Percentiles rank a stretch among this genome's conserved stretches.
These are phyloP conservation scores for Dactylellina parvicollis DNA, from an alignment of 2,329 filamentous ascomycete genomes.

Conservation along the genomic window DNA sequence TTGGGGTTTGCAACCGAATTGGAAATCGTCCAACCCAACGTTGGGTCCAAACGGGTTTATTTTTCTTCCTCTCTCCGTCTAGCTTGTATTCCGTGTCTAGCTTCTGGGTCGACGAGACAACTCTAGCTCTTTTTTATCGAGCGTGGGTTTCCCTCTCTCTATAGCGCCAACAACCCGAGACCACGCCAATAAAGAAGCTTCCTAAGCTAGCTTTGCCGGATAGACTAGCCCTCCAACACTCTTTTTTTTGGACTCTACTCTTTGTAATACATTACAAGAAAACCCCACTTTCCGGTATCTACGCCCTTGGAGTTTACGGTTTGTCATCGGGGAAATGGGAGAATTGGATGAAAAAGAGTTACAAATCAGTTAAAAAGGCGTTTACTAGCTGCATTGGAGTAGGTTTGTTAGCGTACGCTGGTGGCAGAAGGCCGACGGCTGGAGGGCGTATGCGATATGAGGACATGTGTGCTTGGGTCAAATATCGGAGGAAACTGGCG, in stretches of 20 bases:
- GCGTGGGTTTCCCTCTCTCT: too few species aligned
- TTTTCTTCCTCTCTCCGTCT: too few species aligned
- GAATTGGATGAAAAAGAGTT: neutral
- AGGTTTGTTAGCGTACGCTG: constrained; percentile 4
- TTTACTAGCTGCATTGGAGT: constrained; percentile 4
- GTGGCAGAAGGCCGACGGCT: constrained; percentile 16
- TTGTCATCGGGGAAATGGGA: neutral
- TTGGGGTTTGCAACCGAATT: too few species aligned
- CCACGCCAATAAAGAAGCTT: neutral
- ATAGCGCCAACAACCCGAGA: too few species aligned
- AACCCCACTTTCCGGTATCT: neutral
- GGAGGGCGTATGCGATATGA: neutral
- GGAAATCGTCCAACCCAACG: too few species aligned
- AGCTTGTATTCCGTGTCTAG: too few species aligned
- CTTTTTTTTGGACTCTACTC: neutral
- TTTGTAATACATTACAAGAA: neutral
- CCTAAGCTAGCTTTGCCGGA: neutral
- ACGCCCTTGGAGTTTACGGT: neutral
- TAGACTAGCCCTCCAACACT: neutral
- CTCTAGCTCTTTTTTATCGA: too few species aligned
- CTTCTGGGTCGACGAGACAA: too few species aligned
- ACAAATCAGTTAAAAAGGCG: too few species aligned
- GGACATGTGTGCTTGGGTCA: neutral
- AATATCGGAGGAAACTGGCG: constrained; percentile 2
- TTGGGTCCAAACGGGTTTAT: too few species aligned